Conservation (phyloP, 495 filamentous ascomycete genomes). For the Podospora pseudocomata region DNA sequence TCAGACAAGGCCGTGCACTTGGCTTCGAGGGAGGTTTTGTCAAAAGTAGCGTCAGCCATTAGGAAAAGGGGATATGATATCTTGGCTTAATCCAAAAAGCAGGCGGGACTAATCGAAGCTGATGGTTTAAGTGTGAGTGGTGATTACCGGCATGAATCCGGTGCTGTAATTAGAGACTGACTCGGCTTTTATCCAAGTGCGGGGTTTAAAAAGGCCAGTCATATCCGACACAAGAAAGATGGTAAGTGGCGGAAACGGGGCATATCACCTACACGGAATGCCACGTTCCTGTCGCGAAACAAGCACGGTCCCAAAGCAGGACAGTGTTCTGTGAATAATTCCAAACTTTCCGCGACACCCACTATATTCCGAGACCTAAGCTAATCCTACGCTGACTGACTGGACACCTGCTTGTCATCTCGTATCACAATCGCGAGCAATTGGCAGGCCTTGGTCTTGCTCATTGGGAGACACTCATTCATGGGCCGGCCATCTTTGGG, state of each 20-base stretch:
- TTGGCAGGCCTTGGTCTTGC: no score
- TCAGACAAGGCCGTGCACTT: background rate
- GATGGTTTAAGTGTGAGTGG: background rate
- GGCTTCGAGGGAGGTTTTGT: background rate
- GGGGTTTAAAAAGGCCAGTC: background rate
- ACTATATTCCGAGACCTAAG: no score
- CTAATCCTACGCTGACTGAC: no score
- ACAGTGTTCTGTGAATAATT: no score
- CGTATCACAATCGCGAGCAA: no score
- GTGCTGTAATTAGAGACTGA: background rate
- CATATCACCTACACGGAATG: background rate
- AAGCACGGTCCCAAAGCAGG: background rate
- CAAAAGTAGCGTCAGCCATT: background rate
- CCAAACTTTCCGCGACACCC: no score
- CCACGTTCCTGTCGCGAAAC: background rate
- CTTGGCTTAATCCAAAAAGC: no score
- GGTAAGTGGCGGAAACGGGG: background rate
- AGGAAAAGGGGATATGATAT: background rate
- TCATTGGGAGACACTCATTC: no score
- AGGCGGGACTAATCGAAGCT: background rate
- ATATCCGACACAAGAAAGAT: background rate
- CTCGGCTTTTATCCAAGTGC: background rate
- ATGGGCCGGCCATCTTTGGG: no score
- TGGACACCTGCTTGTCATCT: no score
- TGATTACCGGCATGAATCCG: background rate